Percentiles rank a stretch among this genome's conserved stretches.
These are phyloP conservation scores for Podila verticillata DNA, from an alignment of 192 early-diverging fungal species.

Conservation along the genomic window DNA sequence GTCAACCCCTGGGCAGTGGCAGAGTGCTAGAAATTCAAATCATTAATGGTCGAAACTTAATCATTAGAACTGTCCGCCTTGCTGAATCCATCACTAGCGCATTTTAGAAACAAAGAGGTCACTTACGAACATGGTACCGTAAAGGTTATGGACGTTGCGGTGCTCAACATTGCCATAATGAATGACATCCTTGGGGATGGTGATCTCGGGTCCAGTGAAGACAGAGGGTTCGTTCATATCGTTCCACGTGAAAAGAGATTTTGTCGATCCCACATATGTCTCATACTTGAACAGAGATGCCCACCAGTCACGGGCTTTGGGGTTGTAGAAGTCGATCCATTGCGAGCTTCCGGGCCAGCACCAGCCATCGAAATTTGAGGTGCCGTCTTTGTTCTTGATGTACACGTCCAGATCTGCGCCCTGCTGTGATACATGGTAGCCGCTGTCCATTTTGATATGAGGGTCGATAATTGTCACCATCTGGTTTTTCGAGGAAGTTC, in stretches of 20 bases:
- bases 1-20: constrained; percentile 86
- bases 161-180: constrained; percentile 93
- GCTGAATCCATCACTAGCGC: background rate
- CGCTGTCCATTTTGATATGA: constrained; percentile 89
- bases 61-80: background rate
- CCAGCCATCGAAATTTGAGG: constrained; percentile 88
- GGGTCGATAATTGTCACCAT: constrained; percentile 98
- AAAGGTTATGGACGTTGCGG: constrained; percentile 95
- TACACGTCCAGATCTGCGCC: constrained; percentile 78
- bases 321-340: constrained; percentile 94
- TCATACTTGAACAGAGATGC: constrained; percentile 77
- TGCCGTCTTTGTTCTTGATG: constrained; percentile 78
- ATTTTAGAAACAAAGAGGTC: background rate
- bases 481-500: constrained; percentile 37
- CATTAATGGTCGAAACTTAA: background rate
- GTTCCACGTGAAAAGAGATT: constrained; percentile 92
- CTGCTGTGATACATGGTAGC: constrained; percentile 82
- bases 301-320: constrained; percentile 83
- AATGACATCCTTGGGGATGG: constrained; percentile 92
- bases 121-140: constrained; percentile 83
- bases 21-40: constrained; percentile 62
- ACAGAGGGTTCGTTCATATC: constrained; percentile 99
- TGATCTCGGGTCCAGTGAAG: constrained; percentile 97
- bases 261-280: constrained; percentile 86
- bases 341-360: constrained; percentile 97